Evolutionary conservation across 371 early-diverging fungal genomes (phyloP), one percentile per base, ranked within the genome.

Genomic region (Mucor piriformis): DNA sequence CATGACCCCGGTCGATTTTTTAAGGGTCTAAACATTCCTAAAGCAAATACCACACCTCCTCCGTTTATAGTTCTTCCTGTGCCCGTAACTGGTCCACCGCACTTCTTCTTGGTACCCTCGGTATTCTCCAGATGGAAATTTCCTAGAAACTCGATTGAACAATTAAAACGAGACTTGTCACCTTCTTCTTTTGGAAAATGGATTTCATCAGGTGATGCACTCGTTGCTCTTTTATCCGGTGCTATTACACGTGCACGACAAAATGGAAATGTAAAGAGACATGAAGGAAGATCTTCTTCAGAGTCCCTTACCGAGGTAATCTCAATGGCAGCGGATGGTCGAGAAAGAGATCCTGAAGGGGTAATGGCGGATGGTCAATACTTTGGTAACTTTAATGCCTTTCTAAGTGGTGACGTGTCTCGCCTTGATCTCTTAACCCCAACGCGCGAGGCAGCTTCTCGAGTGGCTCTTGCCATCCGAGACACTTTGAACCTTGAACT

Each of bases 201-300:
- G 77, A 77, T 77, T 42, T 77, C 77, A n/a, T 70, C 77, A 1
- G 77, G 75, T 1, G 77, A 77, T 65, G 77, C 75, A 18, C 58
- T 77, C 15, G 63, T 75, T 24, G 57, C 77, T 24, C 48, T 77
- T 33, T 15, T 74, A 6, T 64, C 55, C 29, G 77, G 77, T 46
- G 69, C 43, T 13, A 60, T 77, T 29, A 70, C 77, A 4, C 72
- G 77, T 18, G 75, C 77, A 29, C 77, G 77, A 23, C 15, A 67
- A 43, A 35, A n/a, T 38, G 64, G 24, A 3, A 54, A 59, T 49
- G 57, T 77, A 3, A 24, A 63, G 33, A 64, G 77, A 50, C 33
- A 70, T 34, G 58, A 72, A 25, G 75, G 75, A 53, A 49, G 77
- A 64, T 71, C 74, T 0, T 54, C 42, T 13, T 7, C 46, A 20